Conservation (phyloP, 2,329 filamentous ascomycete species). For the Diaporthe helianthi region DNA sequence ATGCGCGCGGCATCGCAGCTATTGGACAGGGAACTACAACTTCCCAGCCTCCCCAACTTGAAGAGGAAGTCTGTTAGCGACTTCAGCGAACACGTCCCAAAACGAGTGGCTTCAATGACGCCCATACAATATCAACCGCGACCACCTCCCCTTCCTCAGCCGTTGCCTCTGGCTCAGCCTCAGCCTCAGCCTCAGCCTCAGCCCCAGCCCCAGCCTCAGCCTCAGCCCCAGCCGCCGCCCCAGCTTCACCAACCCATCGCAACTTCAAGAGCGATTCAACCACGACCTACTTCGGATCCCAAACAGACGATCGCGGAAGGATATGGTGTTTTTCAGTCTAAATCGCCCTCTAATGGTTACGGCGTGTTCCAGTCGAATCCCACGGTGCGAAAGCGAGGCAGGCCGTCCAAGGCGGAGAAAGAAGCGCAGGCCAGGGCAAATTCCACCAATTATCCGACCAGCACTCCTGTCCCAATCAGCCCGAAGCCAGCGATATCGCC, state of each 20-base stretch:
- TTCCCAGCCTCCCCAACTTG: slow-evolving; percentile 39
- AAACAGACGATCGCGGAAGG: slow-evolving; percentile 31
- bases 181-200: slow-evolving; percentile 27
- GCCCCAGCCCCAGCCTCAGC: neutral
- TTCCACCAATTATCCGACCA: slow-evolving; percentile 36
- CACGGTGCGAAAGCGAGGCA: slow-evolving; percentile 42
- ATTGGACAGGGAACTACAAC: slow-evolving; percentile 40
- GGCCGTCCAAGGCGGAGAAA: slow-evolving; percentile 45
- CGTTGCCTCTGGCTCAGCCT: slow-evolving; percentile 18
- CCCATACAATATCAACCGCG: slow-evolving; percentile 33
- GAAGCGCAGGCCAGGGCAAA: slow-evolving; percentile 39
- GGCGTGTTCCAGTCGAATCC: slow-evolving; percentile 35
- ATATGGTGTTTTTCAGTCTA: slow-evolving; percentile 31
- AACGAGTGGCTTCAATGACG: slow-evolving; percentile 41
- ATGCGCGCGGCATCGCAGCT: slow-evolving; percentile 42
- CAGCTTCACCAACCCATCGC: slow-evolving; percentile 32
- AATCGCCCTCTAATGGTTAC: slow-evolving; percentile 34
- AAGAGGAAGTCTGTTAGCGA: slow-evolving; percentile 44
- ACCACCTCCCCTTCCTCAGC: slow-evolving; percentile 23
- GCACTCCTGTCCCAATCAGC: slow-evolving; percentile 37
- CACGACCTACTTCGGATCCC: slow-evolving; percentile 41
- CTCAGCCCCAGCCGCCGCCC: neutral
- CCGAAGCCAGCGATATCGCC: slow-evolving; percentile 32
- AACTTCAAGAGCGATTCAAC: slow-evolving; percentile 41
- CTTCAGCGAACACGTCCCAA: slow-evolving; percentile 42